A percentile compares a stretch with the other conserved stretches of the same genome.
These are phyloP conservation scores for Lojkania enalia DNA, from an alignment of 2,329 filamentous ascomycete species.

Conservation along the genomic window DNA sequence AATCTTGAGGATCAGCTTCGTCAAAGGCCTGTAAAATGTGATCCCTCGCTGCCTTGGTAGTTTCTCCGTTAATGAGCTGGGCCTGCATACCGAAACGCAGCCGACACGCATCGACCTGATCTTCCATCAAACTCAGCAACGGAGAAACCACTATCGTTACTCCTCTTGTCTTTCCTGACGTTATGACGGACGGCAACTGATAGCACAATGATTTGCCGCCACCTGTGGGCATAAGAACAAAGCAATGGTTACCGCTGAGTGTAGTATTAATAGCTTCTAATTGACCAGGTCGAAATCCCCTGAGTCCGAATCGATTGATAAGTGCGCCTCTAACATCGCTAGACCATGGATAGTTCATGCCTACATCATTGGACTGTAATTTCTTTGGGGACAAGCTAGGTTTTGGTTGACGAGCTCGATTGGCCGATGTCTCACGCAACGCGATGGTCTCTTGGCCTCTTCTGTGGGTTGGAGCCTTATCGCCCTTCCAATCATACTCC, in stretches of 20 bases:
- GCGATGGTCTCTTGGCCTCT: slow-evolving; percentile 22
- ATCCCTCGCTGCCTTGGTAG: slow-evolving; percentile 62
- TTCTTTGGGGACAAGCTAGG: slow-evolving; percentile 33
- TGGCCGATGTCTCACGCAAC: slow-evolving; percentile 39
- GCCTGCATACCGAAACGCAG: slow-evolving; percentile 73
- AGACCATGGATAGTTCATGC: slow-evolving; percentile 69
- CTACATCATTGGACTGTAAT: slow-evolving; percentile 26
- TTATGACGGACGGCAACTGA: slow-evolving; percentile 85
- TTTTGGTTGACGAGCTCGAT: slow-evolving; percentile 19
- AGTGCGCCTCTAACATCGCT: slow-evolving; percentile 79
- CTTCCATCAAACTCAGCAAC: slow-evolving; percentile 92
- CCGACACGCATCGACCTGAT: slow-evolving; percentile 84
- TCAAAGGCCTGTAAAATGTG: slow-evolving; percentile 68
- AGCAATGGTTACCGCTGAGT: slow-evolving; percentile 81
- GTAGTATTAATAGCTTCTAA: slow-evolving; percentile 96
- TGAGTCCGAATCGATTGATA: slow-evolving; percentile 80
- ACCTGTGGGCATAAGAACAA: slow-evolving; percentile 96
- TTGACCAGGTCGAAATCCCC: slow-evolving; percentile 87
- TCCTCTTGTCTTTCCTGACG: slow-evolving; percentile 77
- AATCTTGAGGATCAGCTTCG: slow-evolving; percentile 68
- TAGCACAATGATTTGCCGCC: slow-evolving; percentile 97
- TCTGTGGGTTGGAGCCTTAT: slow-evolving; percentile 18
- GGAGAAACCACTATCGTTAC: slow-evolving; percentile 96
- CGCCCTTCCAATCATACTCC: slow-evolving; percentile 42
- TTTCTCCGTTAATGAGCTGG: slow-evolving; percentile 79